Percentiles rank a stretch among this genome's conserved stretches.
Evolutionary conservation across 208 protist species (phyloP).

Genomic region (Crithidia mellificae): DNA sequence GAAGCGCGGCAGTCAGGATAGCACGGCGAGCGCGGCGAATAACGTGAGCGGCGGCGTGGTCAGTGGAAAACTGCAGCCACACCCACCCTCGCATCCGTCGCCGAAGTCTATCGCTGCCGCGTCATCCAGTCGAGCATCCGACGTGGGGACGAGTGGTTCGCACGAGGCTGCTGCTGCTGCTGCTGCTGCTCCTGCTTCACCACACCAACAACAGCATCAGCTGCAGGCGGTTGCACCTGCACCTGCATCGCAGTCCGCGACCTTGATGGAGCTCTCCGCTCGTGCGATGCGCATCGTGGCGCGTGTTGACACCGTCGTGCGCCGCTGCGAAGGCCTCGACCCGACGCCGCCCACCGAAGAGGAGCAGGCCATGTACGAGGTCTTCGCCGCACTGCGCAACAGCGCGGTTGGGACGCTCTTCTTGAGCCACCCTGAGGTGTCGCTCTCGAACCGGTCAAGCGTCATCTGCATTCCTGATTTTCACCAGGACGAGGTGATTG

Average conservation of each 20-base stretch:
- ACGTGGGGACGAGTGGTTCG: background rate
- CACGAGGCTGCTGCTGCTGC: background rate
- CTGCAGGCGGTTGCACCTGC: background rate
- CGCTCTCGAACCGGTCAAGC: constrained; percentile 70
- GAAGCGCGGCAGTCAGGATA: background rate
- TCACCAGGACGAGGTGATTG: constrained; percentile 51
- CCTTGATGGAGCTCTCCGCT: constrained; percentile 21
- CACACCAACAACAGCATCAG: constrained; percentile 8
- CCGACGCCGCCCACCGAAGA: constrained; percentile 31
- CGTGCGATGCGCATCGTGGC: constrained; percentile 38
- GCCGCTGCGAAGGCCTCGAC: constrained; percentile 37
- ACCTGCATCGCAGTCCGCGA: background rate
- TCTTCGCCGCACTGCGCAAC: constrained; percentile 48
- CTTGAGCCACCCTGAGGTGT: constrained; percentile 71
- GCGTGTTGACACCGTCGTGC: constrained; percentile 51
- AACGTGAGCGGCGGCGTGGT: background rate
- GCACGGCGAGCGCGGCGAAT: background rate
- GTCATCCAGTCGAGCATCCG: background rate
- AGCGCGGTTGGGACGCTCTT: constrained; percentile 62
- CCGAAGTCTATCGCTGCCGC: background rate
- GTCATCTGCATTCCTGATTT: constrained; percentile 74
- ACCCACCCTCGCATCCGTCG: background rate
- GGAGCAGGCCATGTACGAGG: constrained; percentile 49
- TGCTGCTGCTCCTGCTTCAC: too few relatives aligned
- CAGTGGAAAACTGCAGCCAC: background rate